Conservation (phyloP, 2,329 filamentous ascomycete species). For the Coniochaeta ligniaria region DNA sequence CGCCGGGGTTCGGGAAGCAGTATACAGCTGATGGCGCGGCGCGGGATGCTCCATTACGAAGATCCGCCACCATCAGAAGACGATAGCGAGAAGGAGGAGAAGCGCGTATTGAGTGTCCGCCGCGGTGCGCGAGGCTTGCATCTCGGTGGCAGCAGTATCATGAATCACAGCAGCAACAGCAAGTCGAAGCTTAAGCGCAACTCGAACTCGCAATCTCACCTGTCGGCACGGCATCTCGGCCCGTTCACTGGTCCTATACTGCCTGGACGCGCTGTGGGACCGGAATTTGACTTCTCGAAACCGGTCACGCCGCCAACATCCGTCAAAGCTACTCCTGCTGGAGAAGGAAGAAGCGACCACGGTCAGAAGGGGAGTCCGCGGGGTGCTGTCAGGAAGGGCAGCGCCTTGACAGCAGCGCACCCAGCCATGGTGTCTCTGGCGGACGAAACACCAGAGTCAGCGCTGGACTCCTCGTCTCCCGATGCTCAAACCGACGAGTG, state of each 20-base stretch:
- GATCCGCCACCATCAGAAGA: constrained; percentile 30
- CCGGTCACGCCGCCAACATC: constrained; percentile 4
- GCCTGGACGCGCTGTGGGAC: neutral
- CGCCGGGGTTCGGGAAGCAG: constrained; percentile 44
- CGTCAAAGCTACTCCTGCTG: neutral
- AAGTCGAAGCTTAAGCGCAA: constrained; percentile 16
- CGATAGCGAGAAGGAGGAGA: constrained; percentile 18
- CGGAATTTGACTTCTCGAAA: constrained; percentile 14
- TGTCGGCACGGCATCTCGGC: constrained; percentile 3
- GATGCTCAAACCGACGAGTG: neutral
- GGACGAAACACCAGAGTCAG: neutral
- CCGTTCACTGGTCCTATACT: neutral
- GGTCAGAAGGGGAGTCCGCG: neutral
- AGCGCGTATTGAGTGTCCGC: constrained; percentile 15
- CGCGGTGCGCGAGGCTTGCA: constrained; percentile 1
- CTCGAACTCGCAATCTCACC: constrained; percentile 13
- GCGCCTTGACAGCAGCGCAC: neutral
- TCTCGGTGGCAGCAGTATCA: neutral
- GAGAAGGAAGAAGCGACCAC: neutral
- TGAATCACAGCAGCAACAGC: neutral
- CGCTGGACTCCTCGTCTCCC: neutral
- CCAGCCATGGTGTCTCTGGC: neutral
- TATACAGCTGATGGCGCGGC: constrained; percentile 29
- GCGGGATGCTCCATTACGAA: constrained; percentile 23
- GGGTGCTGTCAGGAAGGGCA: neutral